phyloP scores from a whole-genome alignment of 192 early-diverging fungal genomes.

The Rhizophlyctis rosea region DNA sequence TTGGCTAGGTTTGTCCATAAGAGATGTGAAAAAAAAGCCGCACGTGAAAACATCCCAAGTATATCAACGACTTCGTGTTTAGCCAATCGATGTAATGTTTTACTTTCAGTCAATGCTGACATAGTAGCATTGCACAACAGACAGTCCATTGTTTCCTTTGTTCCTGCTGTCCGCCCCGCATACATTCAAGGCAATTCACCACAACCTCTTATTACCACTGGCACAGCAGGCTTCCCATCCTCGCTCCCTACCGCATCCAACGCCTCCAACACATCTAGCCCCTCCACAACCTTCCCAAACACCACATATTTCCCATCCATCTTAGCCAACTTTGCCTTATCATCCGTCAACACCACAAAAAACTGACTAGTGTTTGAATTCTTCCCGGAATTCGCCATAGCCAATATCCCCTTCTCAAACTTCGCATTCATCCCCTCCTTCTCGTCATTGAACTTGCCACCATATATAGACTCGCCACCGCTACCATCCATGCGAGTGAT shows the following conservation, averaged over 20 bases:
- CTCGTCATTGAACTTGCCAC: conserved; percentile 72
- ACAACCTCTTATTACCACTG: conserved; percentile 22
- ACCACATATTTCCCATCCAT: conserved; percentile 63
- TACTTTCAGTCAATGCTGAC: too few relatives aligned
- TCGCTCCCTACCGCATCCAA: conserved; percentile 21
- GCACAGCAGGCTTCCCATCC: conserved; percentile 10
- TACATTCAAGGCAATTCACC: conserved; percentile 27
- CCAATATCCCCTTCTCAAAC: conserved; percentile 57
- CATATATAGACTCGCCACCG: conserved; percentile 76
- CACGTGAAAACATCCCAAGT: too few relatives aligned
- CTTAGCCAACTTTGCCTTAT: conserved; percentile 68
- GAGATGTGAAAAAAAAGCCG: too few relatives aligned
- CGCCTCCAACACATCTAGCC: conserved; percentile 8
- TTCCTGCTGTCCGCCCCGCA: too few relatives aligned
- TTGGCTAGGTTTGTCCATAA: too few relatives aligned
- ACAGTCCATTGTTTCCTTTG: too few relatives aligned
- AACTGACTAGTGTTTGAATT: conserved; percentile 75
- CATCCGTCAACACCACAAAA: conserved; percentile 75
- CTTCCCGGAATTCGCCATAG: conserved; percentile 85
- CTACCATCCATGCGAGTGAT: conserved; percentile 37
- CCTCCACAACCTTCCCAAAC: conserved; percentile 47
- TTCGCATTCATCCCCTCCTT: conserved; percentile 49
- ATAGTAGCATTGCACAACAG: too few relatives aligned
- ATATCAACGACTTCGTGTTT: too few relatives aligned
- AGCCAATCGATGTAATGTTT: too few relatives aligned